These are phyloP conservation scores for Linnemannia schmuckeri DNA, from an alignment of 192 early-diverging fungal genomes.

Conservation along the genomic window DNA sequence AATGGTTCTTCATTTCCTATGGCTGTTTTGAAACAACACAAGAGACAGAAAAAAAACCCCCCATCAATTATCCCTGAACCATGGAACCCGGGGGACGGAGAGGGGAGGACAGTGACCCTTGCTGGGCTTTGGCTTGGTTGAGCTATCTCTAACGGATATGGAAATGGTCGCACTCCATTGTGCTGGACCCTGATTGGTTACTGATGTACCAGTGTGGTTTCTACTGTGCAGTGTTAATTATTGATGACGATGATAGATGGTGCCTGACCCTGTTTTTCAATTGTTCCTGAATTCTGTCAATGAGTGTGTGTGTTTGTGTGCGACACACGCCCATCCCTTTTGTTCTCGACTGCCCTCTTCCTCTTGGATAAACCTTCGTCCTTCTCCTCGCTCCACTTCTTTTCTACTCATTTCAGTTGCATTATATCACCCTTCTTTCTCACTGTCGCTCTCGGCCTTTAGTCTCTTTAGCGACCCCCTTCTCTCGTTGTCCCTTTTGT, in stretches of 20 bases:
- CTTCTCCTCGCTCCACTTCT: background rate
- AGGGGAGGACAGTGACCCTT: no score
- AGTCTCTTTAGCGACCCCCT: background rate
- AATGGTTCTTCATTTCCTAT: no score
- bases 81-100: no score
- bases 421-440: background rate
- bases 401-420: background rate
- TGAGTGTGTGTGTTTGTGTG: background rate
- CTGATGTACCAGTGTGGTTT: no score
- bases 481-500: background rate
- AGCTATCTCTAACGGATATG: no score
- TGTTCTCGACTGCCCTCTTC: background rate
- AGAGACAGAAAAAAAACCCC: no score
- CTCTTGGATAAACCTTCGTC: background rate
- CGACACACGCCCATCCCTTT: background rate
- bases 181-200: no score
- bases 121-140: no score
- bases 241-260: no score
- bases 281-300: background rate
- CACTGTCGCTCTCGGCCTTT: background rate
- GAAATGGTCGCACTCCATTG: no score
- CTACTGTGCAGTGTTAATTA: no score
- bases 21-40: no score
- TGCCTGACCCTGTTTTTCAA: background rate
- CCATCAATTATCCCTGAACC: background rate